Base-by-base conservation (phyloP, 2,329 filamentous ascomycete genomes). In the Niveomyces coronatus region DNA sequence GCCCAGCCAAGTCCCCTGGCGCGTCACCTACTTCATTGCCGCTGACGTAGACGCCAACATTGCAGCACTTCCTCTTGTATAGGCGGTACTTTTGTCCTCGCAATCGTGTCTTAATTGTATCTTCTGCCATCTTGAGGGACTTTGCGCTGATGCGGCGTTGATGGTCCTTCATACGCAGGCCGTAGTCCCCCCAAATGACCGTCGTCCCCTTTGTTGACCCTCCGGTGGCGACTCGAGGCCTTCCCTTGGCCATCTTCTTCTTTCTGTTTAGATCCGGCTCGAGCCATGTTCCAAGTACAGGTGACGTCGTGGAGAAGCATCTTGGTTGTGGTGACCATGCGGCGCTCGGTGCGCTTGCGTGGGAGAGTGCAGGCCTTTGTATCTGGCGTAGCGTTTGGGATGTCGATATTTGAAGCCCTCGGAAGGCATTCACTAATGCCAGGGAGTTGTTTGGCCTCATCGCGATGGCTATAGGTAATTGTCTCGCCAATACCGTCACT, bases 121-220 rank as follows among this genome's bases (percentile, higher is more conserved):
- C 87, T 56, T 94, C 88, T 44, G 86, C 91, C 54, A 86, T 80
- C 64, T 88, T 88, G 46, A 98, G 73, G 51, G 94, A 85, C 47
- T 77, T 68, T 17, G 91, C 85, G 49, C 82, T 86, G 57, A 98
- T 85, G 53, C 91, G 78, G 41, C 91, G 83, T 64, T 95, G 84
- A 59, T 94, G 85, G 62, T 98, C 91, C 46, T 72, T 79, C 79
- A 98, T 91, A 41, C 91, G 84, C 49, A 98, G 67, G 8, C 91
- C 91, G 57, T 88, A 98, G 60, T 96, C 88, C 39, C 91, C 91
- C 86, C 87, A 96, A 41, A 93, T 79, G 15, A 98, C 83, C 0
- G 89, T 96, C 24, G 91, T 98, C 49, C 91, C 91, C 58, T 93
- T 87, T 24, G 74, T 79, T 39, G 85, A 93, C 44, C 91, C 91